Percentiles rank a stretch among this genome's conserved stretches.
Conservation (phyloP, 2,329 filamentous ascomycete genomes). For the Epichloe coenophiala region DNA sequence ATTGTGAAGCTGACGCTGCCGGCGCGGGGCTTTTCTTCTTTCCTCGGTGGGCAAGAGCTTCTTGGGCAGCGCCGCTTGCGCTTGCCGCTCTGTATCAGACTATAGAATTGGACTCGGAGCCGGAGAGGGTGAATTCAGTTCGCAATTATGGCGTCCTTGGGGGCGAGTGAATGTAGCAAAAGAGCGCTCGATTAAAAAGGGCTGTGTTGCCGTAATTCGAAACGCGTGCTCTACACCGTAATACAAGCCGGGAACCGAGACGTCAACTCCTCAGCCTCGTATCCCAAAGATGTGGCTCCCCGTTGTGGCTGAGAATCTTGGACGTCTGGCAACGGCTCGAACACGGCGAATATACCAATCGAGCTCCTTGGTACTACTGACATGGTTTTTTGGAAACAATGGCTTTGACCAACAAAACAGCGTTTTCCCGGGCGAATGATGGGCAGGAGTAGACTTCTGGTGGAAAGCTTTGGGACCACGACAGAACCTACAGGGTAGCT, state of each 20-base stretch:
- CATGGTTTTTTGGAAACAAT: no score
- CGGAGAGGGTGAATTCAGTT: neutral
- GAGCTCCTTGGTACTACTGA: no score
- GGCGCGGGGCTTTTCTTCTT: neutral
- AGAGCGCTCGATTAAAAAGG: neutral
- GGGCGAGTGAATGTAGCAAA: neutral
- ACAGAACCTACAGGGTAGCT: no score
- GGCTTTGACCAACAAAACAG: no score
- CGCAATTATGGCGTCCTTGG: neutral
- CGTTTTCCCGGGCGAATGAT: no score
- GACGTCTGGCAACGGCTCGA: neutral
- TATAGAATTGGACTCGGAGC: neutral
- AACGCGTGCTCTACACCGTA: no score
- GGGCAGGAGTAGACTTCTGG: no score
- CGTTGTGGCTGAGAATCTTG: neutral
- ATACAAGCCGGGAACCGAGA: neutral
- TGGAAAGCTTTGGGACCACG: no score
- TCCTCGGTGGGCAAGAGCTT: neutral
- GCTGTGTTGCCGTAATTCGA: neutral
- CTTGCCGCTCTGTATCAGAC: conserved; percentile 5
- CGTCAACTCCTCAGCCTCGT: conserved; percentile 1
- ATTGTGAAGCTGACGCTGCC: neutral
- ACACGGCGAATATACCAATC: no score
- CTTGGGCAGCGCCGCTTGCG: conserved; percentile 3
- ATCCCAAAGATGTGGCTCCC: neutral